Evolutionary conservation across 2,329 filamentous ascomycete species (phyloP).

Genomic region (Botrytis hyacinthi): DNA sequence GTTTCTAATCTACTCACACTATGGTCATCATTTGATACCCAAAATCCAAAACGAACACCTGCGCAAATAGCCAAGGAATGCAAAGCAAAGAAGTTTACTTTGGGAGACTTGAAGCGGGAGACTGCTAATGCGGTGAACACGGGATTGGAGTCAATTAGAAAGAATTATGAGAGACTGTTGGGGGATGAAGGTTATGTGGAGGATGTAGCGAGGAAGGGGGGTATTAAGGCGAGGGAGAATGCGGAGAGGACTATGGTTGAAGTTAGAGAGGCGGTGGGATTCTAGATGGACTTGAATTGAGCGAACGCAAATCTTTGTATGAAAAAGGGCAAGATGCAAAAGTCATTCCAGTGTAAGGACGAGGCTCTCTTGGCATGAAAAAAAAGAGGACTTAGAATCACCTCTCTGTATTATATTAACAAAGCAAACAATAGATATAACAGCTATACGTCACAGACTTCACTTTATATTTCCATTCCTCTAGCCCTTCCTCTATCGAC

Average conservation of each 20-base stretch:
- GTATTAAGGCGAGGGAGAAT: constrained; percentile 57
- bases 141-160: constrained; percentile 54
- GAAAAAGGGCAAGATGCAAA: not conserved
- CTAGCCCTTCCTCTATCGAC: not conserved
- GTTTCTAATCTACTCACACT: constrained; percentile 86
- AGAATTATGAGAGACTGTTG: constrained; percentile 55
- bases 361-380: not conserved
- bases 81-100: constrained; percentile 41
- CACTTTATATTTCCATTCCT: not conserved
- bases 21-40: constrained; percentile 63
- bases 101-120: constrained; percentile 62
- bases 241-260: constrained; percentile 52
- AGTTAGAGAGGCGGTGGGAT: constrained; percentile 46
- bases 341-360: not conserved
- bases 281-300: constrained; percentile 26
- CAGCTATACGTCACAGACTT: not conserved
- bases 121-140: constrained; percentile 57
- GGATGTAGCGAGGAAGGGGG: constrained; percentile 57
- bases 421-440: not conserved
- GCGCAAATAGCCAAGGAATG: constrained; percentile 44
- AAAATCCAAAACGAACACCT: constrained; percentile 40
- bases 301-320: not conserved
- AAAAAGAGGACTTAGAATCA: not conserved
- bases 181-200: constrained; percentile 52
- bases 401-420: not conserved